Evolutionary conservation across 2,329 filamentous ascomycete genomes (phyloP).

Genomic region (Fusarium albosuccineum): DNA sequence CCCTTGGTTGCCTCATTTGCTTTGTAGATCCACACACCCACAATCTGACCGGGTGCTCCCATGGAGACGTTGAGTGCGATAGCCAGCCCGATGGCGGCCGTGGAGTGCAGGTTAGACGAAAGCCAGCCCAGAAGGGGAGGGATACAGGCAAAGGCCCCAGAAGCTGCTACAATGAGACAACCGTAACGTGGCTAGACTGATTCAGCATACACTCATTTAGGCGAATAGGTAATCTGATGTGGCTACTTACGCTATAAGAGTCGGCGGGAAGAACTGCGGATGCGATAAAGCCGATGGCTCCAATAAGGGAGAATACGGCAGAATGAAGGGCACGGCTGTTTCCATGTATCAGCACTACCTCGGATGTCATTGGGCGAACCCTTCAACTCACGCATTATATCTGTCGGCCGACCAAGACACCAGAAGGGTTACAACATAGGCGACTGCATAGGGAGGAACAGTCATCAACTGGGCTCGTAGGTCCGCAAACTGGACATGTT

Average conservation of each 20-base stretch:
- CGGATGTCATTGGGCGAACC: rapidly evolving
- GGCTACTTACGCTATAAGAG: slow-evolving; percentile 57
- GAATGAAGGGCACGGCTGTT: slow-evolving; percentile 55
- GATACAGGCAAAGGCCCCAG: slow-evolving; percentile 74
- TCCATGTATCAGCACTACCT: neutral
- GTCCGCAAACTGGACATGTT: slow-evolving; percentile 23
- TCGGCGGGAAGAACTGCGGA: slow-evolving; percentile 71
- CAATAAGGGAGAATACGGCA: slow-evolving; percentile 58
- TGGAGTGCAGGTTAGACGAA: slow-evolving; percentile 73
- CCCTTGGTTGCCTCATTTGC: slow-evolving; percentile 68
- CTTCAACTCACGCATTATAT: slow-evolving; percentile 58
- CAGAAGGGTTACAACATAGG: slow-evolving; percentile 57
- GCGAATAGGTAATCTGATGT: too few species aligned
- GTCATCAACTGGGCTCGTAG: slow-evolving; percentile 71
- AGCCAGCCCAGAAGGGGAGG: slow-evolving; percentile 76
- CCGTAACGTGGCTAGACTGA: slow-evolving; percentile 65
- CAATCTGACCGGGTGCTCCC: slow-evolving; percentile 75
- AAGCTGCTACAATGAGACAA: slow-evolving; percentile 73
- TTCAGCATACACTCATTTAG: neutral
- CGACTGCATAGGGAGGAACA: slow-evolving; percentile 71
- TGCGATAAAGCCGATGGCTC: slow-evolving; percentile 64
- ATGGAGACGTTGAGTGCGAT: slow-evolving; percentile 76
- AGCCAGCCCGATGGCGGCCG: slow-evolving; percentile 72
- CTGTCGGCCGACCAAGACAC: slow-evolving; percentile 71
- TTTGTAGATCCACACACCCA: slow-evolving; percentile 80